Evolutionary conservation across 164 flowering plant genomes (phyloP).

Genomic region (Pachysandra terminalis): DNA sequence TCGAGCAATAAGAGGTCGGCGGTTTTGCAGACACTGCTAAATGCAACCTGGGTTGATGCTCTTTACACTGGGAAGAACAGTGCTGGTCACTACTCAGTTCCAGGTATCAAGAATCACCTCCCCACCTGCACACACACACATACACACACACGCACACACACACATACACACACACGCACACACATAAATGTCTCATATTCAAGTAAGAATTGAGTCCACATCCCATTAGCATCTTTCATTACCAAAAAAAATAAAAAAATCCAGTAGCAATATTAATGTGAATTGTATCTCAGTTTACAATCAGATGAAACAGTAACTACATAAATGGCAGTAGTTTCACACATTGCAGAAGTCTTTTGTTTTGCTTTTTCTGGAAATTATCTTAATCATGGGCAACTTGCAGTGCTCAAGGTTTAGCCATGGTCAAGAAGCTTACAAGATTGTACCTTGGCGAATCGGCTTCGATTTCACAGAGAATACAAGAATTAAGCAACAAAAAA

Average conservation of each 20-base stretch:
- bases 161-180: too few species aligned
- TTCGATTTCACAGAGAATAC: conserved; percentile 25
- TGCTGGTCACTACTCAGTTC: conserved; percentile 24
- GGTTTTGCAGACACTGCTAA: conserved; percentile 23
- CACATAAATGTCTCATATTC: too few species aligned
- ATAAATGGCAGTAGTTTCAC: neutral
- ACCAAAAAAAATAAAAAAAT: too few species aligned
- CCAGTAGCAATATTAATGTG: too few species aligned
- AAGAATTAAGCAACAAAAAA: conserved; percentile 7
- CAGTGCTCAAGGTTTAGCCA: conserved; percentile 28
- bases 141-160: too few species aligned
- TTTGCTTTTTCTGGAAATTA: neutral
- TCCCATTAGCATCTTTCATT: too few species aligned
- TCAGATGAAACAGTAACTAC: neutral
- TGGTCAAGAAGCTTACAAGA: conserved; percentile 29
- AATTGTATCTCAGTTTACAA: neutral
- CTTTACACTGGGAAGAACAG: conserved; percentile 16
- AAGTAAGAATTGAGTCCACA: too few species aligned
- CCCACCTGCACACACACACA: too few species aligned
- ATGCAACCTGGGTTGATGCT: conserved; percentile 21
- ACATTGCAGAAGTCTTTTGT: neutral
- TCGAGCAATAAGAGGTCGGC: conserved; percentile 17
- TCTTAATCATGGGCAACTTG: conserved; percentile 6
- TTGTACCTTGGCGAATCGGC: conserved; percentile 31
- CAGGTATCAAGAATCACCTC: conserved; percentile 25